phyloP scores from a whole-genome alignment of 352 stramenopile species.

The Globisporangium alternatum region DNA sequence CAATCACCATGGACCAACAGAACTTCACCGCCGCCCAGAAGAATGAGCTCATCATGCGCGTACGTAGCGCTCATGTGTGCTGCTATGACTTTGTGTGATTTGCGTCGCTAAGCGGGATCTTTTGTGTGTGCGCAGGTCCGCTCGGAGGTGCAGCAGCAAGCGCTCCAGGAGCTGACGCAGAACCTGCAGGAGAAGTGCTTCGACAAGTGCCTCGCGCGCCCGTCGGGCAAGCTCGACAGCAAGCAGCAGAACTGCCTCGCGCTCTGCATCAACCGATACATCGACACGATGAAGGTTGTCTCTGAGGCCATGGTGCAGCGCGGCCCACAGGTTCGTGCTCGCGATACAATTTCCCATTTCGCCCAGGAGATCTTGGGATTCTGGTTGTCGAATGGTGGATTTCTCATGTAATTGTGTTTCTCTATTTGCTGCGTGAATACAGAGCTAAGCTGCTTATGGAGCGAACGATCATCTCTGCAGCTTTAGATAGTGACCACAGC shows the following conservation, averaged over 20 bases:
- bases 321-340: constrained; percentile 42
- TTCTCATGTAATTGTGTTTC: constrained; percentile 1
- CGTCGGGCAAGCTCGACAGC: constrained; percentile 81
- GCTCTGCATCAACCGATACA: constrained; percentile 89
- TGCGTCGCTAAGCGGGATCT: neutral
- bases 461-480: constrained; percentile 6
- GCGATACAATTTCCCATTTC: neutral
- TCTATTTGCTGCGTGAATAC: neutral
- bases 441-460: constrained; percentile 7
- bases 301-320: constrained; percentile 80
- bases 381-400: neutral
- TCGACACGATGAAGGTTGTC: constrained; percentile 90
- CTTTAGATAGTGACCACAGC: constrained; percentile 10
- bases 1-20: constrained; percentile 53
- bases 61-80: constrained; percentile 23
- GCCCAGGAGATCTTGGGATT: neutral
- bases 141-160: constrained; percentile 80
- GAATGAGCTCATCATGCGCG: constrained; percentile 79
- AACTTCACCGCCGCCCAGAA: constrained; percentile 83
- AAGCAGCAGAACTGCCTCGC: constrained; percentile 91
- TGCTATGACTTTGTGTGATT: neutral
- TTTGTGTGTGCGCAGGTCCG: constrained; percentile 41
- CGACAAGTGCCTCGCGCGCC: constrained; percentile 84
- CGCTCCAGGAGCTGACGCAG: constrained; percentile 82
- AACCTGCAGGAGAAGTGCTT: constrained; percentile 90